Evolutionary conservation across 2,329 filamentous ascomycete species (phyloP).

Genomic region (Penicillium aurantiogriseum): DNA sequence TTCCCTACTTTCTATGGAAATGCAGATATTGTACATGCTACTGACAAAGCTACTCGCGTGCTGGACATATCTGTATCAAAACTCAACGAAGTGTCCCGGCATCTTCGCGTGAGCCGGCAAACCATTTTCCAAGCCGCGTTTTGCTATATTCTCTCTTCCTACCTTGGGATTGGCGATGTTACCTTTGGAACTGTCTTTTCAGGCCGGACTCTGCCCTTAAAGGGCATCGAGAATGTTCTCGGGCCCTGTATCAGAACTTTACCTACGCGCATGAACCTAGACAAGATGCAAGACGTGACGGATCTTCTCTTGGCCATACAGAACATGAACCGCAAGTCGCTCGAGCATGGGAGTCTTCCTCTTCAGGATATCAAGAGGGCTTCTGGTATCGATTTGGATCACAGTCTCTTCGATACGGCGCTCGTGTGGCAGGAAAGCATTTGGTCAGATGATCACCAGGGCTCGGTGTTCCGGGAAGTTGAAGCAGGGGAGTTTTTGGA

Average conservation of each 20-base stretch:
- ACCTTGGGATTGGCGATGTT: constrained; percentile 65
- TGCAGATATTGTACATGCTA: constrained; percentile 26
- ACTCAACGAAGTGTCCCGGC: constrained; percentile 40
- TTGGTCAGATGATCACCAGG: constrained; percentile 32
- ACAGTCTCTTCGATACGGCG: constrained; percentile 68
- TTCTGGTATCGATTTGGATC: constrained; percentile 53
- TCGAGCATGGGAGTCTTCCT: constrained; percentile 63
- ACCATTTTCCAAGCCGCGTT: constrained; percentile 74
- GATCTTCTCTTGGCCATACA: constrained; percentile 67
- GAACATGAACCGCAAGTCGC: constrained; percentile 60
- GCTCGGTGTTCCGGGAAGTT: constrained; percentile 52
- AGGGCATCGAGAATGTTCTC: constrained; percentile 68
- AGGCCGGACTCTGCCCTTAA: constrained; percentile 71
- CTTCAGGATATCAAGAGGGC: constrained; percentile 68
- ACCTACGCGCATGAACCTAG: constrained; percentile 66
- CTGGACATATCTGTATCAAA: constrained; percentile 38
- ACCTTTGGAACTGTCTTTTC: constrained; percentile 78
- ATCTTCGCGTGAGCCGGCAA: constrained; percentile 60
- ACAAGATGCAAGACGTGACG: constrained; percentile 49
- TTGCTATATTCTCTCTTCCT: constrained; percentile 62
- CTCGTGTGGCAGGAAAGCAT: constrained; percentile 83
- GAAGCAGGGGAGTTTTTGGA: constrained; percentile 70
- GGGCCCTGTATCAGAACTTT: constrained; percentile 78
- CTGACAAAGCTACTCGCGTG: constrained; percentile 27
- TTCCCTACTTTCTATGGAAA: constrained; percentile 60